Evolutionary conservation across 2,329 filamentous ascomycete genomes (phyloP).

Genomic region (Chaetoscypha palmicola): DNA sequence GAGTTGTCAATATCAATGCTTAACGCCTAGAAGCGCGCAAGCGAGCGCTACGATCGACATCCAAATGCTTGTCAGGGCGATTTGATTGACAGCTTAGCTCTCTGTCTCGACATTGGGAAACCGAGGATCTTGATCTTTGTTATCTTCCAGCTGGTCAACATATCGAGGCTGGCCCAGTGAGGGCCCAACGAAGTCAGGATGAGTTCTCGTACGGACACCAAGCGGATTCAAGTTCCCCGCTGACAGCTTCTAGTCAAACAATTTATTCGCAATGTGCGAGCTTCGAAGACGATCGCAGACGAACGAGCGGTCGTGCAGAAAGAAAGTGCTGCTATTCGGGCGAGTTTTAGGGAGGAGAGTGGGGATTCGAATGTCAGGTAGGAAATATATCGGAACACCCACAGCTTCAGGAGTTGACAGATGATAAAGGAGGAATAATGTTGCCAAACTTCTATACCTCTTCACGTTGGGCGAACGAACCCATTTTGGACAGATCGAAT

Average conservation of each 20-base stretch:
- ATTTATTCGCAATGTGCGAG: conserved; percentile 98
- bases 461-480: conserved; percentile 96
- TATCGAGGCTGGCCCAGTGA: conserved; percentile 26
- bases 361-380: conserved; percentile 86
- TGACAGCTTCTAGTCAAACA: conserved; percentile 70
- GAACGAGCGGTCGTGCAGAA: conserved; percentile 98
- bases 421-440: conserved; percentile 80
- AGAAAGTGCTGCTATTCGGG: conserved; percentile 94
- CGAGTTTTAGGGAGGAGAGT: conserved; percentile 96
- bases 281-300: conserved; percentile 97
- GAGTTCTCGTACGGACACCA: conserved; percentile 30
- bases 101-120: neutral
- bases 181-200: conserved; percentile 28
- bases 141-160: neutral
- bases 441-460: conserved; percentile 94
- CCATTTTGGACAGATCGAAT: conserved; percentile 99
- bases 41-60: neutral
- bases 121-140: neutral
- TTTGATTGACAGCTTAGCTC: neutral
- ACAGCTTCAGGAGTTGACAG: no score
- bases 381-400: no score
- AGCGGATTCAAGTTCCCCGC: conserved; percentile 12
- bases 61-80: neutral
- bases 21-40: neutral
- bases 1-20: no score